Base-by-base conservation (phyloP, 2,329 filamentous ascomycete species). In the Fusarium subglutinans region DNA sequence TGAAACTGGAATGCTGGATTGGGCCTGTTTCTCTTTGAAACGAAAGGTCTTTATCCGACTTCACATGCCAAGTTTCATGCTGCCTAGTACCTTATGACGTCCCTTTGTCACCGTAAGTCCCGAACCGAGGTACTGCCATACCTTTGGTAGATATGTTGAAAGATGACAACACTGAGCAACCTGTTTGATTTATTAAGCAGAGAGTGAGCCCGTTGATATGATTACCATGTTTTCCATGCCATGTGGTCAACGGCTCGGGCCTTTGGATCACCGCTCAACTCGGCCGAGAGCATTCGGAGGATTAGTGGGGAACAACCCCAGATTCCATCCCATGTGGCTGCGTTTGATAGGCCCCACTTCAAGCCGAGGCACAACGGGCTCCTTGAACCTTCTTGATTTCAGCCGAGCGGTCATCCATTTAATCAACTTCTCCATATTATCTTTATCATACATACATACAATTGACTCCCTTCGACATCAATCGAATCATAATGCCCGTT, bases 401-500 rank as follows among this genome's bases (percentile, higher is more conserved):
- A 62, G 26, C 56, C 54, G 26, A 50, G 51, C 35, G 20, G 20
- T 38, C 59, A 47, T 50, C 22, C 37, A 50, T 35, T n/a, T 45
- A 20, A 28, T 45, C 40, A 44, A 22, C 33, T 57, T 50, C 30
- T 58, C 48, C 38, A 45, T 33, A 44, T 51, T 28, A 28, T 6
- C 20, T n/a, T 44, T 12, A 28, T 47, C 33, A 35, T 8, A 35
- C 44, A 26, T 47, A 70, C 50, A 26, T 47, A 70, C 50, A 50
- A 53, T 40, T 11, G 28, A 15, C 26, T 26, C 43, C n/a, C 33
- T 43, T 50, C 38, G 26, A 38, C 37, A 44, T n/a, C 17, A 35
- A n/a, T 15, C 47, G 33, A 33, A 47, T 60, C 30, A 30, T 45
- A 50, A 95, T 95, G 93, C 84, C 92, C 38, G 82, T 94, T 57